These are phyloP conservation scores for Lepidium campestre DNA, from an alignment of 441 rosid species.

Conservation along the genomic window DNA sequence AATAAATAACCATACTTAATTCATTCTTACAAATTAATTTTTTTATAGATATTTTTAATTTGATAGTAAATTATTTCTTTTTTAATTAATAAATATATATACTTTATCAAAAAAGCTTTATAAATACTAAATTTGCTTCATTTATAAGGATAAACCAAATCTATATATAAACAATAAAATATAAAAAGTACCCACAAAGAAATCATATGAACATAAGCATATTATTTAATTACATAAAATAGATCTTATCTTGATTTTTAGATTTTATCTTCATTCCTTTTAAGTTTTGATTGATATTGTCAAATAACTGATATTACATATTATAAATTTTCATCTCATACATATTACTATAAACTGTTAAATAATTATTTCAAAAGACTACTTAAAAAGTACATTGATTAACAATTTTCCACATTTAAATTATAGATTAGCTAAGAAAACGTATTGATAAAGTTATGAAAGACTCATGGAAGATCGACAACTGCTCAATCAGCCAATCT, in stretches of 20 bases:
- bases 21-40: neutral
- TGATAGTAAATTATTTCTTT: neutral
- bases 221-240: neutral
- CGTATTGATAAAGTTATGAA: neutral
- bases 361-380: neutral
- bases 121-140: no score
- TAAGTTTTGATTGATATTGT: neutral
- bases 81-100: neutral
- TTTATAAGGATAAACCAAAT: no score
- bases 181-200: no score
- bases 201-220: neutral
- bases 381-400: neutral
- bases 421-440: slow-evolving; percentile 4
- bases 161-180: no score
- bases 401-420: slow-evolving; percentile 20
- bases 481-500: slow-evolving; percentile 25
- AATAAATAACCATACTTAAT: neutral
- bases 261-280: neutral
- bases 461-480: slow-evolving; percentile 27
- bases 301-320: neutral
- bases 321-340: neutral
- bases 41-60: neutral
- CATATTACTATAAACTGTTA: neutral
- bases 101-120: neutral
- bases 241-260: neutral